Conservation (phyloP, 768 basidiomycete genomes). For the Rhizopogon vesiculosus region DNA sequence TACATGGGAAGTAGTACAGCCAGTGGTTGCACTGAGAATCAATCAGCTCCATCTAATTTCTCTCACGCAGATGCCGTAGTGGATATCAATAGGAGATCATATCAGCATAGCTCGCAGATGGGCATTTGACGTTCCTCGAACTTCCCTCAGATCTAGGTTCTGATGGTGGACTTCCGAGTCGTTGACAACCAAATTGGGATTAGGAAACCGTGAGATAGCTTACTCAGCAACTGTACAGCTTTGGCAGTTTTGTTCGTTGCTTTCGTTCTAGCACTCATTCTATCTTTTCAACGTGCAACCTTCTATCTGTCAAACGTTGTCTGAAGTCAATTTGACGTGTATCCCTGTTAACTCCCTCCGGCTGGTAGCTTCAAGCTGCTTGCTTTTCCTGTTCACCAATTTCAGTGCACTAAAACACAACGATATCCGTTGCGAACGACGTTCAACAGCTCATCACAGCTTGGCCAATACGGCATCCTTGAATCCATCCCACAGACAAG, state of each 20-base stretch:
- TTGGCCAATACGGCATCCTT: no score
- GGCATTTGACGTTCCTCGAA: no score
- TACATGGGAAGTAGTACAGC: no score
- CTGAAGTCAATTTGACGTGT: background rate
- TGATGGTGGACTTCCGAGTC: no score
- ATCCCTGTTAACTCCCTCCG: background rate
- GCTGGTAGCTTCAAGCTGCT: background rate
- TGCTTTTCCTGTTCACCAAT: background rate
- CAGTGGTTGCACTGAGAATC: no score
- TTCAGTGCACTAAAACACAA: background rate
- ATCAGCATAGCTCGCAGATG: no score
- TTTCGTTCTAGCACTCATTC: background rate
- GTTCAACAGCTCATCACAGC: no score
- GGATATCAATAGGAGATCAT: no score
- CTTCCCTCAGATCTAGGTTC: no score
- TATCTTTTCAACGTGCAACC: background rate
- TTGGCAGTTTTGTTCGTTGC: background rate
- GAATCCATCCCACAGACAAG: conserved; percentile 38
- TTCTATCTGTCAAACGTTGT: background rate
- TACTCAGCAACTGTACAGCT: conserved; percentile 21
- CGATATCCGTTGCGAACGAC: background rate
- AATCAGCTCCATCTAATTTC: no score
- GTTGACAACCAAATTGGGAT: background rate
- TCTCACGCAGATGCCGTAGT: no score
- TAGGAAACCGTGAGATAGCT: conserved; percentile 11